A percentile compares a stretch with the other conserved stretches of the same genome.
phyloP scores from a whole-genome alignment of 164 flowering plant genomes.

The Sedum album region DNA sequence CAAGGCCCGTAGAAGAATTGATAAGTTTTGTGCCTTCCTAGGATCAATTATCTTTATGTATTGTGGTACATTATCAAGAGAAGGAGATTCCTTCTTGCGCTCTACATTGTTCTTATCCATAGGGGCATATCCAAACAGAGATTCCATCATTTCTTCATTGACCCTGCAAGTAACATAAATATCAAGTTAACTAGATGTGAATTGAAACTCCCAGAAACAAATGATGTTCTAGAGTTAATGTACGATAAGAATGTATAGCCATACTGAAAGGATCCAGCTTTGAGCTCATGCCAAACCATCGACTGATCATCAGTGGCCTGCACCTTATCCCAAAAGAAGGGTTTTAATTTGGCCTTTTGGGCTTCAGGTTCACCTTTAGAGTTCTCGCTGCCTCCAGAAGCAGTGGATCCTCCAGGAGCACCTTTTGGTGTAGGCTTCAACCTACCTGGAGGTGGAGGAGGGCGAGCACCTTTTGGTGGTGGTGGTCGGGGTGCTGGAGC shows the following conservation, averaged over 20 bases:
- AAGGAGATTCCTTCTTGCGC: constrained; percentile 25
- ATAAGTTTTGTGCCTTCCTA: constrained; percentile 81
- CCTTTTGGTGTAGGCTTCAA: constrained; percentile 17
- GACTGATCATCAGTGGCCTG: constrained; percentile 70
- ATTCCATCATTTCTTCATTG: constrained; percentile 90
- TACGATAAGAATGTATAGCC: not conserved
- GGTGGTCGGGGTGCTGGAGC: not conserved
- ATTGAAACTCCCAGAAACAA: not conserved
- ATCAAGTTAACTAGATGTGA: not conserved
- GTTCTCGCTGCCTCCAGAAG: constrained; percentile 5
- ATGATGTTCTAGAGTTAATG: constrained; percentile 7
- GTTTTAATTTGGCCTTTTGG: constrained; percentile 76
- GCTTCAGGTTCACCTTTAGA: constrained; percentile 32
- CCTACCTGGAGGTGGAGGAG: constrained; percentile 19
- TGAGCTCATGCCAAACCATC: constrained; percentile 96
- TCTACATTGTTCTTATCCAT: constrained; percentile 33
- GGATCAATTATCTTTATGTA: constrained; percentile 67
- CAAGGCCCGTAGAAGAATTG: constrained; percentile 80
- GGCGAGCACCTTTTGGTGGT: constrained; percentile 17
- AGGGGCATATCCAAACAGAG: constrained; percentile 65
- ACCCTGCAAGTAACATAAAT: constrained; percentile 40
- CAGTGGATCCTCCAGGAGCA: constrained; percentile 14
- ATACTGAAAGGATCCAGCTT: constrained; percentile 93
- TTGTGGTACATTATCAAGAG: constrained; percentile 34
- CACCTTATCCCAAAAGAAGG: constrained; percentile 97